A percentile compares a stretch with the other conserved stretches of the same genome.
Evolutionary conservation across 352 stramenopile genomes (phyloP).

Genomic region (Phytopythium helicoides): DNA sequence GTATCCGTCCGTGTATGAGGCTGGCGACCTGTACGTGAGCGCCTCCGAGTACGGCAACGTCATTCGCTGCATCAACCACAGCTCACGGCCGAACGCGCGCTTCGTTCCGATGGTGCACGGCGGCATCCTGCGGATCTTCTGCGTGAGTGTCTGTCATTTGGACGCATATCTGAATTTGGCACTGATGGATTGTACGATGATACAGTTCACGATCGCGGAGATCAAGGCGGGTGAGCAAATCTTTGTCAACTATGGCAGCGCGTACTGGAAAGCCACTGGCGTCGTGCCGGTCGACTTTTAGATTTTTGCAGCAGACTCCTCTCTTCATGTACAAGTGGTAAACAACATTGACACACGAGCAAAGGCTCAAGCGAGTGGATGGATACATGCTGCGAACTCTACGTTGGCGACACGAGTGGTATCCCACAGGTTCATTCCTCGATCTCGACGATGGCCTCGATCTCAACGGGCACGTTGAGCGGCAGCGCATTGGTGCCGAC

Average conservation of each 20-base stretch:
- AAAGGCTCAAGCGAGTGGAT: not conserved
- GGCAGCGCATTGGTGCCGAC: conserved; percentile 96
- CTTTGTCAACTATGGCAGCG: conserved; percentile 67
- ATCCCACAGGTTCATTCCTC: conserved; percentile 51
- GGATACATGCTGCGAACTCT: conserved; percentile 3
- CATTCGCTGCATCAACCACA: conserved; percentile 83
- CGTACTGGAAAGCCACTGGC: conserved; percentile 70
- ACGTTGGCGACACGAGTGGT: too few species aligned
- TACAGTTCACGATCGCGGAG: conserved; percentile 49
- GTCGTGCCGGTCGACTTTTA: conserved; percentile 45
- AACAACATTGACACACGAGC: not conserved
- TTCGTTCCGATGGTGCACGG: conserved; percentile 66
- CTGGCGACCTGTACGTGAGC: conserved; percentile 64
- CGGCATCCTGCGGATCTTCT: conserved; percentile 75
- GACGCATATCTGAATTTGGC: too few species aligned
- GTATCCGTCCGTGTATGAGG: conserved; percentile 71
- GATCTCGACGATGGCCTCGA: conserved; percentile 96
- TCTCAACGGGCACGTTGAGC: conserved; percentile 95
- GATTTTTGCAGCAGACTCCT: not conserved
- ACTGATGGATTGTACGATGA: conserved; percentile 2
- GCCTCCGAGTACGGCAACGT: conserved; percentile 70
- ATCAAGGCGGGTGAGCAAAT: conserved; percentile 58
- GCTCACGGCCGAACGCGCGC: conserved; percentile 46
- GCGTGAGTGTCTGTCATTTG: conserved; percentile 48
- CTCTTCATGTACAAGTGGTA: not conserved